phyloP scores from a whole-genome alignment of 805 yeast genomes.

The Zygosaccharomyces bailii region DNA sequence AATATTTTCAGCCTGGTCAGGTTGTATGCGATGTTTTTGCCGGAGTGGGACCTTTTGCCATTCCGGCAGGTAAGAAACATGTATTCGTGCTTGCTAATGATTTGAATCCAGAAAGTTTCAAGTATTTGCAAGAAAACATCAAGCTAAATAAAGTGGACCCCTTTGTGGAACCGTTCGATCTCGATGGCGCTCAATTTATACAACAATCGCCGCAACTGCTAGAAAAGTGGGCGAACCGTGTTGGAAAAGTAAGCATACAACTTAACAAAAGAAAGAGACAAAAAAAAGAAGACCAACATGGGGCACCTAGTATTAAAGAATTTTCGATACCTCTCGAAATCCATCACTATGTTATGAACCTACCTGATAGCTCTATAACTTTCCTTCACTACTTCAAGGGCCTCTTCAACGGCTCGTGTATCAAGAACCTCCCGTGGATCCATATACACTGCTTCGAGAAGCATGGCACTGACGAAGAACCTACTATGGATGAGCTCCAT shows the following conservation, averaged over 20 bases:
- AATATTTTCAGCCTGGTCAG: constrained; percentile 56
- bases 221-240: constrained; percentile 43
- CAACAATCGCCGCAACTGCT: constrained; percentile 52
- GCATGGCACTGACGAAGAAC: constrained; percentile 71
- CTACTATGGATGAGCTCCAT: constrained; percentile 63
- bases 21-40: constrained; percentile 95
- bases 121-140: constrained; percentile 65
- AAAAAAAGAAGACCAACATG: constrained; percentile 25
- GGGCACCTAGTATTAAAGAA: constrained; percentile 45
- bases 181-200: constrained; percentile 84
- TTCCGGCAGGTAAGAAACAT: constrained; percentile 87
- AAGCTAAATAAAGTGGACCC: constrained; percentile 55
- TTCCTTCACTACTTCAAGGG: constrained; percentile 79
- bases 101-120: constrained; percentile 81
- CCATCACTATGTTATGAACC: constrained; percentile 85
- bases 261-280: constrained; percentile 37
- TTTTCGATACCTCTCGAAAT: constrained; percentile 28
- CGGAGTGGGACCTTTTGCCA: constrained; percentile 97
- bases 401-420: constrained; percentile 47
- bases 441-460: constrained; percentile 94
- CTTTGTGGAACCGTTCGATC: constrained; percentile 60
- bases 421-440: constrained; percentile 59
- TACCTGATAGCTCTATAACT: constrained; percentile 88
- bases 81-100: constrained; percentile 88
- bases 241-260: constrained; percentile 39